These are phyloP conservation scores for Amylocarpus encephaloides DNA, from an alignment of 2,329 filamentous ascomycete genomes.

Conservation along the genomic window DNA sequence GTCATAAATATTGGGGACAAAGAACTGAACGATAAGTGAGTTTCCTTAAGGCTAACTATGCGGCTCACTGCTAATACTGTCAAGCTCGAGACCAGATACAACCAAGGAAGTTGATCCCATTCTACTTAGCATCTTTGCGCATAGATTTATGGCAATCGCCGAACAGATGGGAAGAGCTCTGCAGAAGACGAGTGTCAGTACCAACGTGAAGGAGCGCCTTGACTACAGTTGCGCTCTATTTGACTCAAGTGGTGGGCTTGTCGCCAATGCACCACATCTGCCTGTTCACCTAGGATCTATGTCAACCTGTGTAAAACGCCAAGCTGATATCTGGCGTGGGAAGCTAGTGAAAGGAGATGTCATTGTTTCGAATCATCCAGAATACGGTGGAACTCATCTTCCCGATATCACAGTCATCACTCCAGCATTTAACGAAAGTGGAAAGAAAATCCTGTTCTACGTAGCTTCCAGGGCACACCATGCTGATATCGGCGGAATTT, in stretches of 20 bases:
- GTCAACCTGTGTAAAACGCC: conserved; percentile 76
- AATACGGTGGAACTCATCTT: conserved; percentile 76
- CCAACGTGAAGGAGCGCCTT: conserved; percentile 74
- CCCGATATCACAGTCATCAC: conserved; percentile 80
- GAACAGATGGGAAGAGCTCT: conserved; percentile 77
- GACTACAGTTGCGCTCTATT: conserved; percentile 82
- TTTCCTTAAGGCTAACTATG: neutral
- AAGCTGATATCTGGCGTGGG: conserved; percentile 74
- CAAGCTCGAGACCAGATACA: conserved; percentile 22
- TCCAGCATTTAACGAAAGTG: conserved; percentile 62
- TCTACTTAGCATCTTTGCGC: conserved; percentile 70
- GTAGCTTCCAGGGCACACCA: conserved; percentile 55
- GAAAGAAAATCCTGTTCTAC: conserved; percentile 38
- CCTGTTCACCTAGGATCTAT: conserved; percentile 78
- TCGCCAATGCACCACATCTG: conserved; percentile 74
- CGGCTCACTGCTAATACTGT: neutral
- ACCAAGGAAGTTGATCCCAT: conserved; percentile 63
- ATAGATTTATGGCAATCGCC: conserved; percentile 79
- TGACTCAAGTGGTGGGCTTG: conserved; percentile 66
- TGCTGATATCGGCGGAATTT: conserved; percentile 77
- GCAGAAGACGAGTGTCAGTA: conserved; percentile 74
- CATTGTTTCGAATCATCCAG: conserved; percentile 77
- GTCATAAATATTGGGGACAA: conserved; percentile 72
- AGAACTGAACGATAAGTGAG: conserved; percentile 40
- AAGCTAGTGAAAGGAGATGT: conserved; percentile 75